Evolutionary conservation across 2,329 filamentous ascomycete genomes (phyloP).

Genomic region (Bipolaris zeicola): DNA sequence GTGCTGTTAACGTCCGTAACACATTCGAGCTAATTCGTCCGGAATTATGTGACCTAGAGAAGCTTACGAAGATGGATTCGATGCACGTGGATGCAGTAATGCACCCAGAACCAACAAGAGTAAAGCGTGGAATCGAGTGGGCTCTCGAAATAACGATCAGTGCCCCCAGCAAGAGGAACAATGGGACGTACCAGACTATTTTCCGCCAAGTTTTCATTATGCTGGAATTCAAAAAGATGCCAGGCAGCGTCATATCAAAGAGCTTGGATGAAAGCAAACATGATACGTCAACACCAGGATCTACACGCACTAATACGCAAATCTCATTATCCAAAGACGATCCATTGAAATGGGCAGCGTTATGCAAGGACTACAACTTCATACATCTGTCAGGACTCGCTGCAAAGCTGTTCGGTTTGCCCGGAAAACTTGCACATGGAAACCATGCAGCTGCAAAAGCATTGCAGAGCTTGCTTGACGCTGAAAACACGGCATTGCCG

Average conservation of each 20-base stretch:
- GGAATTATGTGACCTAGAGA: conserved; percentile 4
- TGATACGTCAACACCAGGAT: not conserved
- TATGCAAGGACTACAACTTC: conserved; percentile 16
- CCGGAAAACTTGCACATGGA: conserved; percentile 13
- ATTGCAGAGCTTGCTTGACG: not conserved
- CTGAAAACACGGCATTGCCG: not conserved
- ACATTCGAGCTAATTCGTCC: conserved; percentile 9
- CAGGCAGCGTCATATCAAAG: not conserved
- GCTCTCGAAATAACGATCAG: conserved; percentile 6
- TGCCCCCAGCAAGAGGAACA: not conserved
- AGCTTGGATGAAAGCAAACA: not conserved
- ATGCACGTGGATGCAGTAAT: conserved; percentile 4
- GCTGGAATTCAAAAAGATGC: conserved; percentile 8
- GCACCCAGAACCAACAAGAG: not conserved
- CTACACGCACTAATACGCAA: not conserved
- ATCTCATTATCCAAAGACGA: conserved; percentile 3
- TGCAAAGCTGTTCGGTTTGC: conserved; percentile 6
- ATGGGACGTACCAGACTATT: not conserved
- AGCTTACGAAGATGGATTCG: not conserved
- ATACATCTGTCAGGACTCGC: conserved; percentile 8
- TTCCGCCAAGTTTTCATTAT: conserved; percentile 15
- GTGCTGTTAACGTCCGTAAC: conserved; percentile 15
- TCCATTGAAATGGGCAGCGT: conserved; percentile 7
- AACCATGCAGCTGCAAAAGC: conserved; percentile 11
- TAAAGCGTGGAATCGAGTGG: conserved; percentile 12